These are phyloP conservation scores for Aeschynomene evenia DNA, from an alignment of 306 rosid species.

Conservation along the genomic window DNA sequence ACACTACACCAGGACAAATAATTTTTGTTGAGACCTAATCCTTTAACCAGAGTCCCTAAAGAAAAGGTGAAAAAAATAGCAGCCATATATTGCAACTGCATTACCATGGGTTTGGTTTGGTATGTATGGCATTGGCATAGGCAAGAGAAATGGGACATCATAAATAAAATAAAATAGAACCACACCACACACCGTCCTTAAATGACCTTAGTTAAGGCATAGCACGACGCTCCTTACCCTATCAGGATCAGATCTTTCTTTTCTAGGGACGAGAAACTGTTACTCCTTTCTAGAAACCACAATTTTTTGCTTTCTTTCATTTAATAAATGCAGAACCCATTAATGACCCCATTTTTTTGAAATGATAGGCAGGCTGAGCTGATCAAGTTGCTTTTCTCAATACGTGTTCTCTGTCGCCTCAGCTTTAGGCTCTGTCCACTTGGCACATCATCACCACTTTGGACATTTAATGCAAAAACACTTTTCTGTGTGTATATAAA, in stretches of 20 bases:
- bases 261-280: conserved; percentile 33
- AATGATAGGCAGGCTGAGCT: background rate
- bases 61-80: background rate
- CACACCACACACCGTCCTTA: conserved; percentile 26
- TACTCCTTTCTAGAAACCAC: conserved; percentile 29
- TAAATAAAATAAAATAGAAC: conserved; percentile 29
- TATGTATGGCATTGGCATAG: too few relatives aligned
- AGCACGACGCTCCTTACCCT: conserved; percentile 31
- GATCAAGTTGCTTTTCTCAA: conserved; percentile 13
- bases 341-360: conserved; percentile 1
- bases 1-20: background rate
- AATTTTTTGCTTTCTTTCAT: background rate
- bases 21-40: background rate
- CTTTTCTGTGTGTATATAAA: background rate
- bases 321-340: conserved; percentile 28
- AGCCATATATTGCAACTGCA: background rate
- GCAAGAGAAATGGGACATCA: conserved; percentile 28
- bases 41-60: background rate
- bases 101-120: background rate
- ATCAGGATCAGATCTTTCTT: conserved; percentile 28
- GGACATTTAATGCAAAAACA: conserved; percentile 8
- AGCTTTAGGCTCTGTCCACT: conserved; percentile 39
- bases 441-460: conserved; percentile 37
- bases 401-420: conserved; percentile 1
- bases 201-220: conserved; percentile 30